Conservation (phyloP, 2,329 filamentous ascomycete genomes). For the Colletotrichum tropicicola region DNA sequence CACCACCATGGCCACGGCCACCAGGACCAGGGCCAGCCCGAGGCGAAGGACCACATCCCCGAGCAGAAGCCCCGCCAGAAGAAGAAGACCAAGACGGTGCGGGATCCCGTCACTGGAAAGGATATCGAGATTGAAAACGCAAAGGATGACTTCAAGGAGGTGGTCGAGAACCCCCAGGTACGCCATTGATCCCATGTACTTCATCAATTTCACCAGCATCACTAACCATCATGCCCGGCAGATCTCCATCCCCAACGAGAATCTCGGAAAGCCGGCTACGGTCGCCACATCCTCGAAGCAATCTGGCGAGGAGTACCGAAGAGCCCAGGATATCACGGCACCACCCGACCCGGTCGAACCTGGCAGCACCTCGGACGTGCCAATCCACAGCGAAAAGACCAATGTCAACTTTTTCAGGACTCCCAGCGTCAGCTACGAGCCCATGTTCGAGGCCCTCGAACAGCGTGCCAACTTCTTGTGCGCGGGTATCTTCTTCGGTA, state of each 20-base stretch:
- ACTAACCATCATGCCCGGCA: conserved; percentile 39
- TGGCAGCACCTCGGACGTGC: conserved; percentile 90
- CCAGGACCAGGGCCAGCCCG: conserved; percentile 17
- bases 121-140: conserved; percentile 88
- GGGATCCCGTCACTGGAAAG: conserved; percentile 87
- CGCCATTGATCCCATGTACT: conserved; percentile 15
- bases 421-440: conserved; percentile 87
- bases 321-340: conserved; percentile 88
- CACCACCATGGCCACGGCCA: neutral
- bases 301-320: conserved; percentile 80
- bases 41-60: conserved; percentile 50
- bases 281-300: conserved; percentile 77
- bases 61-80: conserved; percentile 43
- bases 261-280: conserved; percentile 78
- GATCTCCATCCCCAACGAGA: conserved; percentile 90
- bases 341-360: conserved; percentile 87
- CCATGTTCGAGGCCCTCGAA: conserved; percentile 83
- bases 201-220: no score
- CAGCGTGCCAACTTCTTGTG: conserved; percentile 77
- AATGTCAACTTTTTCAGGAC: conserved; percentile 97
- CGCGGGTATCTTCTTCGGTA: conserved; percentile 74
- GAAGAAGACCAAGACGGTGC: conserved; percentile 74
- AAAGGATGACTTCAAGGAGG: conserved; percentile 72
- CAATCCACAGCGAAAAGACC: conserved; percentile 95
- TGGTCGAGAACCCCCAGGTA: conserved; percentile 77